These are phyloP conservation scores for Neophaeococcomyces aloes DNA, from an alignment of 2,329 filamentous ascomycete genomes.

Conservation along the genomic window DNA sequence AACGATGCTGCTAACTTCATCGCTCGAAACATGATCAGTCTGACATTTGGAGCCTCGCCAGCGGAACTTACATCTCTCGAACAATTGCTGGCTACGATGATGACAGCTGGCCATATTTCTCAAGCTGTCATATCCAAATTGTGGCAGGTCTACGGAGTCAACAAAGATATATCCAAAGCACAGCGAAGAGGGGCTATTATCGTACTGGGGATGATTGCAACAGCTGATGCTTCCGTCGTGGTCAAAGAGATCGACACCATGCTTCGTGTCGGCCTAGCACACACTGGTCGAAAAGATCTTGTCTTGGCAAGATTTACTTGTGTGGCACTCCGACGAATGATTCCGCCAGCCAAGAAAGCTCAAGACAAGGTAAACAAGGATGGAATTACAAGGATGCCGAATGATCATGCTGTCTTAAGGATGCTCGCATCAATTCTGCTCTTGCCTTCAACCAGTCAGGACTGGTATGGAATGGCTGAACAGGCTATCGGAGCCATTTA, in stretches of 20 bases:
- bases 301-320: constrained; percentile 91
- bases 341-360: constrained; percentile 67
- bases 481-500: constrained; percentile 96
- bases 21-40: constrained; percentile 95
- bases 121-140: constrained; percentile 81
- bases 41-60: constrained; percentile 90
- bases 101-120: constrained; percentile 79
- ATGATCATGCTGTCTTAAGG: constrained; percentile 78
- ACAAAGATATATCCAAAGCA: constrained; percentile 82
- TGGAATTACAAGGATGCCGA: constrained; percentile 64
- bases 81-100: constrained; percentile 92
- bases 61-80: constrained; percentile 92
- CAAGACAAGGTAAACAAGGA: constrained; percentile 51
- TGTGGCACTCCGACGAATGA: constrained; percentile 82
- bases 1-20: constrained; percentile 94
- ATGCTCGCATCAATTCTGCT: constrained; percentile 78
- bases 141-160: constrained; percentile 95
- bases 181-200: constrained; percentile 92
- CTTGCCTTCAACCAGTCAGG: constrained; percentile 76
- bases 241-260: constrained; percentile 93
- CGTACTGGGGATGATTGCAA: constrained; percentile 88
- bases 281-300: constrained; percentile 69
- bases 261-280: constrained; percentile 76
- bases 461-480: constrained; percentile 90
- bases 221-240: constrained; percentile 84